Evolutionary conservation across 352 stramenopile genomes (phyloP), one percentile per base, ranked within the genome.

Genomic region (Globisporangium sylvaticum): DNA sequence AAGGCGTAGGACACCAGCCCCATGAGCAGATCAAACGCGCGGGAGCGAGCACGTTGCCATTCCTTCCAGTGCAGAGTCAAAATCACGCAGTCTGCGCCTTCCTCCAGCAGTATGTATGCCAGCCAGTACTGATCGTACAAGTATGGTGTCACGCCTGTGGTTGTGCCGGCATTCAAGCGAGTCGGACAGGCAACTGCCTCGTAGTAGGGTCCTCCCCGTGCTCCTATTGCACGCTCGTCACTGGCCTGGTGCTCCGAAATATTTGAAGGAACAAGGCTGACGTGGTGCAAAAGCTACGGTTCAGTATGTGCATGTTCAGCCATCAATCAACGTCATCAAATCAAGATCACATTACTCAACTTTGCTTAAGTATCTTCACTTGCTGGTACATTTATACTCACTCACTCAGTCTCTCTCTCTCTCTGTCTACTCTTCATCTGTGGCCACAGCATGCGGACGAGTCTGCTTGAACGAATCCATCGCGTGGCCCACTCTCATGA

Each of bases 381-480:
- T 15, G 32, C 32, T 37, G 32, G 32, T 37, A 20, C 34, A 44
- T 44, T 18, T 10, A 44, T 18, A 44, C 12, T 15, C 1, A 44
- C 10, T 18, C 34, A 44, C 2, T 15, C 34, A 18, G 10, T 18
- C 34, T 18, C 34, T 44, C 10, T 44, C 5, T 44, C 10, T 15
- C 34, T 44, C 34, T 44, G 1, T 18, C 34, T 44, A 15, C 34
- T 44, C 10, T 44, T 18, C 9, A 18, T 44, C 34, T 42, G 9
- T 5, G 34, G 18, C 34, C 34, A 44, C 10, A 18, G 67, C 61
- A 27, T 87, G 71, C 29, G 65, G 64, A n/a, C 79, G 75, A 32
- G 75, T 87, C 65, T 87, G 79, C 58, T 76, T 75, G 65, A 87
- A 88, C 24, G 24, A 69, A 31, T 79, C 74, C 79, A 87, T 85